Conservation (phyloP, 2,329 filamentous ascomycete genomes). For the Aureobasidium musti region DNA sequence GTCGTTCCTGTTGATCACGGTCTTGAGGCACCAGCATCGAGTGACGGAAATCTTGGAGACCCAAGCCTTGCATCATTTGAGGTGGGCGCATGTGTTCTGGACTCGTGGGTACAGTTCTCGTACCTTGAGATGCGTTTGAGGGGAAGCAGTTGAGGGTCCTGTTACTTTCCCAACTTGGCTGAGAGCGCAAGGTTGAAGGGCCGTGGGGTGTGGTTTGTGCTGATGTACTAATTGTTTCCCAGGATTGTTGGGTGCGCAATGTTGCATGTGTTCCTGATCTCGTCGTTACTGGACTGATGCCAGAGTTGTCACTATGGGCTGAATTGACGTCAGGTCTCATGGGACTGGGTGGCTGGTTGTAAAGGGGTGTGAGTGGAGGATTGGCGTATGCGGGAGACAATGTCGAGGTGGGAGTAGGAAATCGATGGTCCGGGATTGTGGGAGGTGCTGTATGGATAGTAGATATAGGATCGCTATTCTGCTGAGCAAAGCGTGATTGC, state of each 20-base stretch:
- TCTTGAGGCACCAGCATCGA: conserved; percentile 25
- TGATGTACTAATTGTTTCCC: conserved; percentile 27
- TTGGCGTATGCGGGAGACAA: conserved; percentile 38
- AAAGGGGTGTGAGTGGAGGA: conserved; percentile 40
- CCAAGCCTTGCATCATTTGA: conserved; percentile 15
- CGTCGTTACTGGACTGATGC: conserved; percentile 29
- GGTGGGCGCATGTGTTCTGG: conserved; percentile 11
- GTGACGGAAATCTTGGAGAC: conserved; percentile 9
- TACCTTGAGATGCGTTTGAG: neutral
- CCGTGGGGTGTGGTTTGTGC: conserved; percentile 23
- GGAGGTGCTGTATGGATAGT: conserved; percentile 29
- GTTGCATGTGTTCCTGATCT: conserved; percentile 16
- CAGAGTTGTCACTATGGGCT: conserved; percentile 34
- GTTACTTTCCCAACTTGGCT: conserved; percentile 7
- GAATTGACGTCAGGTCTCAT: conserved; percentile 33
- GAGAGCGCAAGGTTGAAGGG: conserved; percentile 21
- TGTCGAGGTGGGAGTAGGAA: conserved; percentile 2
- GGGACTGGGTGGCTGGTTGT: conserved; percentile 28
- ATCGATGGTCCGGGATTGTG: conserved; percentile 6
- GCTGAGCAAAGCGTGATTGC: conserved; percentile 10
- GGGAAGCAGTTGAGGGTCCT: conserved; percentile 10
- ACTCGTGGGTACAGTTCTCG: conserved; percentile 8
- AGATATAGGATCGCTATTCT: conserved; percentile 9
- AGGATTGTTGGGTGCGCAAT: conserved; percentile 33
- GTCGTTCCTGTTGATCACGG: conserved; percentile 3